phyloP scores from a whole-genome alignment of 164 flowering plant genomes.

The Annona squamosa region DNA sequence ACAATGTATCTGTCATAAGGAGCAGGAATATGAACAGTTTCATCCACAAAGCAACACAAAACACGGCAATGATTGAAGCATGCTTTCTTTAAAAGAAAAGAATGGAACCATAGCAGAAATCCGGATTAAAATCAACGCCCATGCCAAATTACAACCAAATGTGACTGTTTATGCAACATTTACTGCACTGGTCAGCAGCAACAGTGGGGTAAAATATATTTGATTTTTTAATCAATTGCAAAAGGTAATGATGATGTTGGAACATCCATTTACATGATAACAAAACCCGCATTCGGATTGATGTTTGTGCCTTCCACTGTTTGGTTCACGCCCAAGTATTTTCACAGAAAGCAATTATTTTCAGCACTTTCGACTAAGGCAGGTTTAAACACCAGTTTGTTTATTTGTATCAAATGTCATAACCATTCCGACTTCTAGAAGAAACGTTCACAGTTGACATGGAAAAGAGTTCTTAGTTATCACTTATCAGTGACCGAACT shows the following conservation, averaged over 20 bases:
- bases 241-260: neutral
- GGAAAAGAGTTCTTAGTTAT: too few relatives aligned
- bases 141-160: too few relatives aligned
- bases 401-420: too few relatives aligned
- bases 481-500: neutral
- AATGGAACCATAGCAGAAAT: neutral
- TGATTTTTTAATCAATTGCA: neutral
- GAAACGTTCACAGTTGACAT: too few relatives aligned
- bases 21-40: neutral
- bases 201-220: neutral
- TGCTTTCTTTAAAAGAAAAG: neutral
- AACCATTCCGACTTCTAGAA: too few relatives aligned
- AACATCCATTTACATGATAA: neutral
- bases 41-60: neutral
- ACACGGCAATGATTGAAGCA: neutral
- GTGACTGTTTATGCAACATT: too few relatives aligned
- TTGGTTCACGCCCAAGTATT: neutral
- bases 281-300: neutral
- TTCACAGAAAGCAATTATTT: neutral
- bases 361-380: neutral
- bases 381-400: too few relatives aligned
- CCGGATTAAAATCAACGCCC: too few relatives aligned
- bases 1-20: neutral
- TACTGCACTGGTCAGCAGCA: neutral
- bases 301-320: neutral